Base-by-base conservation (phyloP, 2,329 filamentous ascomycete genomes). In the Alternaria incomplexa region DNA sequence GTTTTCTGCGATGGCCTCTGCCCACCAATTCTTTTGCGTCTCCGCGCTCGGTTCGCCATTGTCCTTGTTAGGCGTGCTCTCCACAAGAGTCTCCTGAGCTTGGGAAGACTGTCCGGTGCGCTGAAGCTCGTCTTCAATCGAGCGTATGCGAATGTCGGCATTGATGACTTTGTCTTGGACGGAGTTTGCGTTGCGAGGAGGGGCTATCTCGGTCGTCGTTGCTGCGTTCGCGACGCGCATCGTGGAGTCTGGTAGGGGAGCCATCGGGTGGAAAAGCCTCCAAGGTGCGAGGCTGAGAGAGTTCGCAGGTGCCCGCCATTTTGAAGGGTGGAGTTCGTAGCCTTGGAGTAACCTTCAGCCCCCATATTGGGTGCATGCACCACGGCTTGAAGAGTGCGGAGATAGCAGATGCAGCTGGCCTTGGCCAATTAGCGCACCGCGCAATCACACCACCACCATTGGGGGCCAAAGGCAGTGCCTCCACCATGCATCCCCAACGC, bases 21-120 rank as follows among this genome's bases (percentile, higher is more conserved):
- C 70, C 75, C 76, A 80, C 72, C 74, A 78, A 48, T 68, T 68
- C 50, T 73, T 72, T 62, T 22, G 65, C 70, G 9, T 70, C 70
- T 30, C 63, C 53, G 15, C 36, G 15, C 30, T 51, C n/a, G 28
- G 25, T n/a, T 57, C 28, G 43, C 30, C 43, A 22, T 54, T 15
- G 26, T 26, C 17, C 30, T 13, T 32, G 36, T 15, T 32, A 4
- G 60, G 43, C 7, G 10, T 43, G 48, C 48, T 58, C 15, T 44
- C 60, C 7, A 52, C 48, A 1, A 54, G 17, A 20, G 55, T 32
- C 22, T 44, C 58, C 8, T 62, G 32, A 13, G 36, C 54, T 11
- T 64, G 58, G 20, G 52, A 7, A 15, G 32, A 11, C 3, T 43
- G 20, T 6, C 26, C 60, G 13, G 53, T 55, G 17, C 58, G 51